phyloP scores from a whole-genome alignment of 108 stramenopile species.

The Nitzschia palea region DNA sequence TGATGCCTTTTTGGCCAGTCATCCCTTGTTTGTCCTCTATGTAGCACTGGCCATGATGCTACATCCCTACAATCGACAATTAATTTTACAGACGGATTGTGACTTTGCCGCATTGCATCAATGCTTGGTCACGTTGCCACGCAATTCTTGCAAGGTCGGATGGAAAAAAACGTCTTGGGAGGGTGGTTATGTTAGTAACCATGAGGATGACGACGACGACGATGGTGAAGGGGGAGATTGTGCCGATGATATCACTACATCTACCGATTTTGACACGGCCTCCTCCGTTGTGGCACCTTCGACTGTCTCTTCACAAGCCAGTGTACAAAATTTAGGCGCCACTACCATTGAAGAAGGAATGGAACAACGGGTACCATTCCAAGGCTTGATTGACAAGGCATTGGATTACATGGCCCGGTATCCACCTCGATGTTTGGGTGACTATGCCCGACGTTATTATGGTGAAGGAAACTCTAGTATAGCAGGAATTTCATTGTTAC shows the following conservation, averaged over 20 bases:
- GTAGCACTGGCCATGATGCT: slow-evolving; percentile 82
- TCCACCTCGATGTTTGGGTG: slow-evolving; percentile 69
- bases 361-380: slow-evolving; percentile 65
- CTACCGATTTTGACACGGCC: not conserved
- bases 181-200: slow-evolving; percentile 32
- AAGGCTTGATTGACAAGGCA: slow-evolving; percentile 77
- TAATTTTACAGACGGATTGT: slow-evolving; percentile 78
- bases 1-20: slow-evolving; percentile 84
- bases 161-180: slow-evolving; percentile 55
- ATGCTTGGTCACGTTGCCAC: slow-evolving; percentile 67
- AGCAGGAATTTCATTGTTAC: slow-evolving; percentile 46
- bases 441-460: slow-evolving; percentile 62
- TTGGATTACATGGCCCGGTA: slow-evolving; percentile 72
- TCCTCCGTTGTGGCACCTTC: not conserved
- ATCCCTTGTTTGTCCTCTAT: slow-evolving; percentile 82
- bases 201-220: slow-evolving; percentile 27
- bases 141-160: slow-evolving; percentile 73
- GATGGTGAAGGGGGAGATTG: not conserved
- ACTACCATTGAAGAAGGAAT: not conserved
- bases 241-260: not conserved
- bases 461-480: not conserved
- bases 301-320: not conserved
- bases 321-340: not conserved
- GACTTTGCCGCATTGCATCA: slow-evolving; percentile 89
- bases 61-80: slow-evolving; percentile 73